These are phyloP conservation scores for Crinitomyces ghanaensis DNA, from an alignment of 805 yeast species.

Conservation along the genomic window DNA sequence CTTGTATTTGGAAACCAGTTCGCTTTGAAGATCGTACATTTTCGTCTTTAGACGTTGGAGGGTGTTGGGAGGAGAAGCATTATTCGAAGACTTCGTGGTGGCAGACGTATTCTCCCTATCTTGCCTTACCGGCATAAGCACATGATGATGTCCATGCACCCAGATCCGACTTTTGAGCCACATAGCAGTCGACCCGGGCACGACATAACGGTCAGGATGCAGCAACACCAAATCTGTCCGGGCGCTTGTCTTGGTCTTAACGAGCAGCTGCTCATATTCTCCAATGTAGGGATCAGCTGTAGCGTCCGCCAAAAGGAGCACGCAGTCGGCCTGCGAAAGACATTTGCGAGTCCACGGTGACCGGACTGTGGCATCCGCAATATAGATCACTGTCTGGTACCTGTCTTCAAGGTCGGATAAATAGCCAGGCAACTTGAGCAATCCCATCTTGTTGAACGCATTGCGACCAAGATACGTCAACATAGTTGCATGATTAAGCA, in stretches of 20 bases:
- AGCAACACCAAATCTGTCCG: conserved; percentile 75
- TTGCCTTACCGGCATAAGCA: conserved; percentile 42
- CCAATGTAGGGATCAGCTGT: conserved; percentile 61
- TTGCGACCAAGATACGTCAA: conserved; percentile 75
- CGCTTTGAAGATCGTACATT: conserved; percentile 24
- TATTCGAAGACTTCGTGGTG: conserved; percentile 9
- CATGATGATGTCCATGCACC: conserved; percentile 90
- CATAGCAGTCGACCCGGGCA: conserved; percentile 70
- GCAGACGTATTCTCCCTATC: conserved; percentile 7
- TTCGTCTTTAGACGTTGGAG: conserved; percentile 20
- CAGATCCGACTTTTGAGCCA: conserved; percentile 83
- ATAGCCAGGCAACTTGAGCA: conserved; percentile 75
- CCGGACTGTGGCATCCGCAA: conserved; percentile 73
- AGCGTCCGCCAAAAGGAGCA: conserved; percentile 81
- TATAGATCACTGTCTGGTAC: conserved; percentile 77
- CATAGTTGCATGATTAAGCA: conserved; percentile 74
- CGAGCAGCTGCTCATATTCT: conserved; percentile 68
- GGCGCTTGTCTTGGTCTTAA: conserved; percentile 71
- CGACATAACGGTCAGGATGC: conserved; percentile 73
- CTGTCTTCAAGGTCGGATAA: conserved; percentile 85
- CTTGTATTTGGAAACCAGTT: conserved; percentile 21
- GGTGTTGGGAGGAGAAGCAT: conserved; percentile 6
- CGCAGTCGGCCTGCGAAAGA: conserved; percentile 89
- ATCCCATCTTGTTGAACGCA: conserved; percentile 84
- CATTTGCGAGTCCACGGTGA: conserved; percentile 90